Conservation (phyloP, 1,284 basidiomycete genomes). For the Irpex sp. region DNA sequence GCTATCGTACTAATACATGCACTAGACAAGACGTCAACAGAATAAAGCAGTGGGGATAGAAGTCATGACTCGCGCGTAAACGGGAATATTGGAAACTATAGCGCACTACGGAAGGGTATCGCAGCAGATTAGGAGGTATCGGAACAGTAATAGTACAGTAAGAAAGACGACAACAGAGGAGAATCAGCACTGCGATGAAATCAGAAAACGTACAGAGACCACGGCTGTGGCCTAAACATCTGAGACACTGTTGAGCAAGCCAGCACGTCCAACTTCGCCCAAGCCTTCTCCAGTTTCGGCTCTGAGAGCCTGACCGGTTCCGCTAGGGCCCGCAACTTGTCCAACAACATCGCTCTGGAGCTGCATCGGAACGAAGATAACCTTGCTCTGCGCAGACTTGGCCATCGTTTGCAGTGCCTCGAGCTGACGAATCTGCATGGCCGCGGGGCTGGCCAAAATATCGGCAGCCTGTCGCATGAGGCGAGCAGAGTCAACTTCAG, state of each 20-base stretch:
- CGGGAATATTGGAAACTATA: neutral
- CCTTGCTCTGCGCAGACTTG: slow-evolving; percentile 79
- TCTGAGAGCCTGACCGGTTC: slow-evolving; percentile 26
- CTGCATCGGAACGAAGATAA: slow-evolving; percentile 94
- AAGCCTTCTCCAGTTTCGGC: slow-evolving; percentile 43
- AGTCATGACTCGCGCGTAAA: neutral
- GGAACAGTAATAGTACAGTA: neutral
- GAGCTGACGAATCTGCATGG: slow-evolving; percentile 96
- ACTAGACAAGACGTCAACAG: neutral
- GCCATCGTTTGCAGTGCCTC: slow-evolving; percentile 79
- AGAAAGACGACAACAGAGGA: neutral
- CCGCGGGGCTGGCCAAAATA: slow-evolving; percentile 88
- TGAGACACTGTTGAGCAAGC: slow-evolving; percentile 48
- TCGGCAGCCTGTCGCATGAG: slow-evolving; percentile 94
- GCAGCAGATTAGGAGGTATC: neutral
- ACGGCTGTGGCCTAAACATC: slow-evolving; percentile 9
- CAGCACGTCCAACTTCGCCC: slow-evolving; percentile 45
- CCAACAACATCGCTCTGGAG: slow-evolving; percentile 69
- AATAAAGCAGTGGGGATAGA: neutral
- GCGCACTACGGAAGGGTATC: neutral
- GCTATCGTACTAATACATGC: neutral
- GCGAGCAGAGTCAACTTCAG: slow-evolving; percentile 92
- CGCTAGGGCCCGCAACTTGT: slow-evolving; percentile 27
- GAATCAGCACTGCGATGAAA: neutral
- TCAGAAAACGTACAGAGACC: neutral